Evolutionary conservation across 2,329 filamentous ascomycete genomes (phyloP).

Genomic region (Scedosporium boydii): DNA sequence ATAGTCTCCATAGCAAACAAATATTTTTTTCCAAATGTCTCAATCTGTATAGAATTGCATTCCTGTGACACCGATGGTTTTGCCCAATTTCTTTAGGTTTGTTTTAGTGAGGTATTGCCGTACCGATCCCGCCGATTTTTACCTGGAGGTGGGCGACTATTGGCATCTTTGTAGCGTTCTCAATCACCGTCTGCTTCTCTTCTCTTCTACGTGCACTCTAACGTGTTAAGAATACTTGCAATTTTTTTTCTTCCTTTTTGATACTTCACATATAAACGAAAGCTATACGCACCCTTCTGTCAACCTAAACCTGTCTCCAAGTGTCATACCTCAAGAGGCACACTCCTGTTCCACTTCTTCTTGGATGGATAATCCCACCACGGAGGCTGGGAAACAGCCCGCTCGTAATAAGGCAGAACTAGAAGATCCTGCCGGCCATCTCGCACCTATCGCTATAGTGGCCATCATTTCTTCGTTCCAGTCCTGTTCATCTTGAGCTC

Average conservation of each 20-base stretch:
- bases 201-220: neutral
- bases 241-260: conserved; percentile 7
- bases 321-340: no score
- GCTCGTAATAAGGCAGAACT: neutral
- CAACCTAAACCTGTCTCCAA: neutral
- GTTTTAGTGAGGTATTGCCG: neutral
- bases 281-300: conserved; percentile 6
- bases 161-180: no score
- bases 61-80: neutral
- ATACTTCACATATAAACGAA: neutral
- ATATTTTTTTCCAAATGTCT: neutral
- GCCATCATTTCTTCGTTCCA: neutral
- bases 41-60: no score
- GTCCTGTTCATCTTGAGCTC: neutral
- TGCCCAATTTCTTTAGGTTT: neutral
- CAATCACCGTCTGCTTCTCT: neutral
- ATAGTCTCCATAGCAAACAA: neutral
- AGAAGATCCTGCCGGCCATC: neutral
- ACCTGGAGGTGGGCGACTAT: no score
- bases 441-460: neutral
- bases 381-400: no score
- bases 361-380: no score
- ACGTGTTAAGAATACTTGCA: neutral
- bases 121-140: no score
- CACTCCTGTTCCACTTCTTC: no score